These are phyloP conservation scores for Vitis vinifera DNA, from an alignment of 164 flowering plant genomes.

Conservation along the genomic window DNA sequence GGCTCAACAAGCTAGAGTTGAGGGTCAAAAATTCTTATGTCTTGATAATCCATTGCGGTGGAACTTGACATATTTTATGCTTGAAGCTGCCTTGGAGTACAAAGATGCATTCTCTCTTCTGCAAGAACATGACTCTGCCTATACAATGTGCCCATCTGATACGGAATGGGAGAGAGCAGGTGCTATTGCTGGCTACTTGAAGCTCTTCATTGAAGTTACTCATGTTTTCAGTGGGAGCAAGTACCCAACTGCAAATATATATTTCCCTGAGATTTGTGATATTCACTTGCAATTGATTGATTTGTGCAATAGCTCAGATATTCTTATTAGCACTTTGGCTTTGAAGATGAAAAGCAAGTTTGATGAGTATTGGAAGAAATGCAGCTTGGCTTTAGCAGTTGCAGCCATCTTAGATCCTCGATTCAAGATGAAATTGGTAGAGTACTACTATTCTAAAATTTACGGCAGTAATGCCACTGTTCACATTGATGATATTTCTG, in stretches of 20 bases:
- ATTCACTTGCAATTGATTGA: slow-evolving; percentile 36
- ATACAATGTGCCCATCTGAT: slow-evolving; percentile 24
- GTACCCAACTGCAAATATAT: slow-evolving; percentile 39
- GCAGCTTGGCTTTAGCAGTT: slow-evolving; percentile 33
- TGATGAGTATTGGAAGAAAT: slow-evolving; percentile 47
- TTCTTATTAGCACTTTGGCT: slow-evolving; percentile 31
- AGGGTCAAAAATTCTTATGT: slow-evolving; percentile 24
- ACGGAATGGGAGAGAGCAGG: slow-evolving; percentile 41
- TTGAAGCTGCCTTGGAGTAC: slow-evolving; percentile 36
- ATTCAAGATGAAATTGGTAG: slow-evolving; percentile 42
- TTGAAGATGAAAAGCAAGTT: slow-evolving; percentile 37
- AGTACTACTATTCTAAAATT: slow-evolving; percentile 39
- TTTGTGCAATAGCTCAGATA: slow-evolving; percentile 38
- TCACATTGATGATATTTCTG: slow-evolving; percentile 28
- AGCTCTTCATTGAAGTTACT: slow-evolving; percentile 36
- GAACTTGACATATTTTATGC: slow-evolving; percentile 50
- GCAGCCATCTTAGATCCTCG: slow-evolving; percentile 52
- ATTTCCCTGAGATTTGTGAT: slow-evolving; percentile 42
- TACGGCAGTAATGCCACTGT: slow-evolving; percentile 27
- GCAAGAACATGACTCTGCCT: slow-evolving; percentile 30
- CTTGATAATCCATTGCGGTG: slow-evolving; percentile 31
- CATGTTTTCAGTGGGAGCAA: slow-evolving; percentile 26
- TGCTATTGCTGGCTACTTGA: slow-evolving; percentile 26
- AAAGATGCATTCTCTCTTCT: slow-evolving; percentile 28
- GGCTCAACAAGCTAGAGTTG: slow-evolving; percentile 22